Evolutionary conservation across 306 rosid genomes (phyloP), one percentile per base, ranked within the genome.

Genomic region (Mucuna pruriens): DNA sequence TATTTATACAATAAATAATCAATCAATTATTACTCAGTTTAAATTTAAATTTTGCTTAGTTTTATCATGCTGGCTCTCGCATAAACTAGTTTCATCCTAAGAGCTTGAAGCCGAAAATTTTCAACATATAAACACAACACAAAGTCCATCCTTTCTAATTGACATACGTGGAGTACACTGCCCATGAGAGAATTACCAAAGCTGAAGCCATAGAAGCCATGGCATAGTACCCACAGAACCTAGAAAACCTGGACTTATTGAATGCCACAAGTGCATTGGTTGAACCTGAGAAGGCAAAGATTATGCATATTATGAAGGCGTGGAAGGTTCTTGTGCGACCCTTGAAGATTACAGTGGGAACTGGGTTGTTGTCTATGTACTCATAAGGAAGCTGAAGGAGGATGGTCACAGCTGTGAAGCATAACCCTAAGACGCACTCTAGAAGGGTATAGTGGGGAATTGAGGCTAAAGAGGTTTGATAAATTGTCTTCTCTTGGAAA

Each of bases 171-270:
- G 80, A 80, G 22, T 25, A 63, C 20, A 34, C 23, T 45, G 84
- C 80, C 84, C 77, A 84, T 0, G 40, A 48, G 16, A 87, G 64
- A 74, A 84, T 66, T 1, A 15, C 66, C 7, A 82, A 34, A 75
- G 90, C 88, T 20, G 83, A 82, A 34, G 83, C 75, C 78, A 84
- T 29, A 65, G 81, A 75, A 31, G 63, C 84, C 68, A 87, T 38
- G 10, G 90, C 80, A 62, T 51, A 68, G 12, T 66, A 63, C 1
- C 74, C 82, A 51, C 73, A 84, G 3, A 82, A 45, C 63, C 33
- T 79, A 22, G 82, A 77, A 34, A 82, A 69, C 0, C 42, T 58
- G 7, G 75, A 23, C 36, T 38, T 55, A 1, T 49, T 22, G 11
- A 69, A 72, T 0, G 65, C 36, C n/a, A 74, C 26, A n/a, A 84